Base-by-base conservation (phyloP, 148 eudicot genomes). In the Oxyria digyna region DNA sequence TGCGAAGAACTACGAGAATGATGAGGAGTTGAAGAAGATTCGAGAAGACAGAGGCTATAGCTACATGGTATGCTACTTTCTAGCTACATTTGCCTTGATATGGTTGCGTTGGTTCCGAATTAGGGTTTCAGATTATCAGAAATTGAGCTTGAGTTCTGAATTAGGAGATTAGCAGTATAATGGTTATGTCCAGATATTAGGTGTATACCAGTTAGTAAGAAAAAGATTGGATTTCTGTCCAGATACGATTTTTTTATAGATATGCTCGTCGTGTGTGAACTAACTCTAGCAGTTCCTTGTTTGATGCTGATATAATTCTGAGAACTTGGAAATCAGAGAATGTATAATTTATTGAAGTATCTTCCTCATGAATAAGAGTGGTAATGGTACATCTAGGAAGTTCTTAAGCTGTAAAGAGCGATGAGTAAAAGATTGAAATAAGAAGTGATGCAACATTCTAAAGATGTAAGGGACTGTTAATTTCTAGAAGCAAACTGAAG, bases 1-100 rank as follows among this genome's bases (percentile, higher is more conserved):
- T 77, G 86, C 96, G 14, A 73, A 85, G 54, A 54, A 78, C 20
- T 87, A 87, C 70, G 89, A 91, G 72, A 78, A 87, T 21, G 97
- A 91, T 73, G 83, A 81, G 54, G 91, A 91, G 76, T 78, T 91
- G 82, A 74, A 84, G 43, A 82, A 84, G 72, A 87, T 91, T 63
- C 81, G 91, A 77, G 78, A 78, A 64, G 73, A 68, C 17, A 85
- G 96, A 76, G 96, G 96, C 50, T 91, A 91, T 55, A 84, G 74
- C 74, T 91, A 91, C 76, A 62, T 79, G 76, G 97, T 89, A 79
- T 41, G 75, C 69, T 35, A 38, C n/a, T 18, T 26, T 31, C 3
- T 31, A 15, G 24, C 59, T 9, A 6, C 29, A 26, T 27, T 31
- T 29, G 6, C 65, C 65, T 11, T 26, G 26, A 26, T 27, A 21